Conservation (phyloP, 257 asterid genomes). For the Pogostemon cablin region DNA sequence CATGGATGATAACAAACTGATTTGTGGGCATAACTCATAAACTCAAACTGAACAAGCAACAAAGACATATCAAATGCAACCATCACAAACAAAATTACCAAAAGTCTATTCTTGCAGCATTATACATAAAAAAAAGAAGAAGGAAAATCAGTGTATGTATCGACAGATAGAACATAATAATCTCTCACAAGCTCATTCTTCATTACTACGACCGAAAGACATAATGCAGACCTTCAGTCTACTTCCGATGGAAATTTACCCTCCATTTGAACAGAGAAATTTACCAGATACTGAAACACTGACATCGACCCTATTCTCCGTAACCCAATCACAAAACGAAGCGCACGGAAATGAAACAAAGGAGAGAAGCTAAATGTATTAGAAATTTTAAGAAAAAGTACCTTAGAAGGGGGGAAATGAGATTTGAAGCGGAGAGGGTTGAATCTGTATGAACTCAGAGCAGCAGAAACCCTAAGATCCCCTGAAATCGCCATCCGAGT, state of each 20-base stretch:
- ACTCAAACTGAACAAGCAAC: not conserved
- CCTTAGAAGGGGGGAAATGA: constrained; percentile 68
- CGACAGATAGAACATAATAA: not conserved
- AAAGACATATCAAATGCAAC: not conserved
- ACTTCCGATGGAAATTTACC: too few relatives aligned
- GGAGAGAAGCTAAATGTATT: not conserved
- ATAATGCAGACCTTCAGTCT: constrained; percentile 10
- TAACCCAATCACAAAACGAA: constrained; percentile 2
- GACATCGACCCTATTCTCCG: not conserved
- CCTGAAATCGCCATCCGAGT: constrained; percentile 62
- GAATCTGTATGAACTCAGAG: constrained; percentile 57
- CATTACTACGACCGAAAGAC: not conserved
- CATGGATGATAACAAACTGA: not conserved
- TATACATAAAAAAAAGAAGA: not conserved
- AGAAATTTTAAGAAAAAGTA: constrained; percentile 27
- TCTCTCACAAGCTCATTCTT: not conserved
- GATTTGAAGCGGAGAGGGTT: constrained; percentile 53
- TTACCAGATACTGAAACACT: constrained; percentile 2
- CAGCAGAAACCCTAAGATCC: constrained; percentile 77
- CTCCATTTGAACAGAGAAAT: constrained; percentile 5
- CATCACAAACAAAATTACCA: constrained; percentile 16
- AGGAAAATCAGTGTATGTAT: not conserved
- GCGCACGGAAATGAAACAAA: not conserved
- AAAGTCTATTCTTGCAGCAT: not conserved
- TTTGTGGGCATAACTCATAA: not conserved